A percentile compares a stretch with the other conserved stretches of the same genome.
Evolutionary conservation across 2,329 filamentous ascomycete genomes (phyloP).

Genomic region (Geosmithia flava): DNA sequence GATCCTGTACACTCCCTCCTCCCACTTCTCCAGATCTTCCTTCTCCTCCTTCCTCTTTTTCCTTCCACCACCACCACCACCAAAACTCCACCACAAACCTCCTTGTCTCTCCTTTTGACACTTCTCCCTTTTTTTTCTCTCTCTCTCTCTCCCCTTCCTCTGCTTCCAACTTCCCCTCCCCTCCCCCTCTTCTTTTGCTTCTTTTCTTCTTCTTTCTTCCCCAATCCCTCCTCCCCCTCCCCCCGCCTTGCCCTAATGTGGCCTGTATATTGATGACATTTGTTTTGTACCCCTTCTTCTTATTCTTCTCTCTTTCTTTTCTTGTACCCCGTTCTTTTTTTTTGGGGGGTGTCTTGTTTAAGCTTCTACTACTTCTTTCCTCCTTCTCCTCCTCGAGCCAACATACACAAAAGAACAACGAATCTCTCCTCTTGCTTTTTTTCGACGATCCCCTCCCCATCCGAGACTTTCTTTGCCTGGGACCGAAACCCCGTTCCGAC

Average conservation of each 20-base stretch:
- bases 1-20: not conserved
- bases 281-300: slow-evolving; percentile 13
- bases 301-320: slow-evolving; percentile 3
- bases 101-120: not conserved
- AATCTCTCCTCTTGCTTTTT: not conserved
- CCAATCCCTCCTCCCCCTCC: slow-evolving; percentile 7
- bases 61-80: not conserved
- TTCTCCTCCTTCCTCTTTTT: not conserved
- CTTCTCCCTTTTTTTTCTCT: not conserved
- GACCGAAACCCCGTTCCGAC: too few species aligned
- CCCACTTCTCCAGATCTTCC: not conserved
- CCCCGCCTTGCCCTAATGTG: slow-evolving; percentile 12
- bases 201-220: slow-evolving; percentile 8
- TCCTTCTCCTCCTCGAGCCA: not conserved
- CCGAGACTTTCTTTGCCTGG: not conserved
- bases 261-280: slow-evolving; percentile 19
- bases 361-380: not conserved
- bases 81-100: not conserved
- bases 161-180: not conserved
- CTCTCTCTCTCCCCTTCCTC: not conserved
- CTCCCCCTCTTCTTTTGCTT: not conserved
- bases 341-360: not conserved
- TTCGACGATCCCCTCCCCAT: too few species aligned
- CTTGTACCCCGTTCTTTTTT: not conserved
- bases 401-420: not conserved